Percentiles rank a stretch among this genome's conserved stretches.
phyloP scores from a whole-genome alignment of 78 protist genomes.

The Guillardia theta region DNA sequence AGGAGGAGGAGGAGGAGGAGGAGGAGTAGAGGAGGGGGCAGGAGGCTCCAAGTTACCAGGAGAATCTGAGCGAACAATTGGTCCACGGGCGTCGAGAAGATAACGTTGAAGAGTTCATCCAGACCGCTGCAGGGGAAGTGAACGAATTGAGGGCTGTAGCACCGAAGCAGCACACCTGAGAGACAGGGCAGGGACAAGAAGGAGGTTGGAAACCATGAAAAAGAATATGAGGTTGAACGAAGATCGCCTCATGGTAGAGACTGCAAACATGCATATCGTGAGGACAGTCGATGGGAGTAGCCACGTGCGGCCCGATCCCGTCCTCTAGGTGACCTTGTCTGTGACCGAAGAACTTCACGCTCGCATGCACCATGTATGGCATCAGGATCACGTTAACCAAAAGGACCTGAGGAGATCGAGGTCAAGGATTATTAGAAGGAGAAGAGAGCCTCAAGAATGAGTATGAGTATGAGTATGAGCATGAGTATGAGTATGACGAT shows the following conservation, averaged over 20 bases:
- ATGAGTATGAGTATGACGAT: too few species aligned
- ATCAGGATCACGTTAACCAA: not conserved
- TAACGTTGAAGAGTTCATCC: not conserved
- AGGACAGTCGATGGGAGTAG: too few species aligned
- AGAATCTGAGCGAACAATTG: not conserved
- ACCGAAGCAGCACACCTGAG: not conserved
- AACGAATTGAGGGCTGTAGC: not conserved
- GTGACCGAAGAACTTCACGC: not conserved
- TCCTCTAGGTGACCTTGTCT: too few species aligned
- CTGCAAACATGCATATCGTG: too few species aligned
- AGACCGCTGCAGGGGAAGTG: not conserved
- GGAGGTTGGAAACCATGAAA: not conserved
- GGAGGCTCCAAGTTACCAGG: too few species aligned
- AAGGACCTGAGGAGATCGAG: too few species aligned
- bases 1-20: too few species aligned
- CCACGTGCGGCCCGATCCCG: too few species aligned
- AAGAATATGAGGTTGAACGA: conserved; percentile 15
- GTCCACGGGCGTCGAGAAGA: not conserved
- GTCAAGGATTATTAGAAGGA: too few species aligned
- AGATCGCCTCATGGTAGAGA: not conserved
- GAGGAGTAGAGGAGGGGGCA: too few species aligned
- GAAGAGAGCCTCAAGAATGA: too few species aligned
- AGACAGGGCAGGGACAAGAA: not conserved
- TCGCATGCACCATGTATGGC: not conserved
- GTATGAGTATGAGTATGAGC: too few species aligned